phyloP scores from a whole-genome alignment of 108 stramenopile species.

The Skeletonema tropicum region DNA sequence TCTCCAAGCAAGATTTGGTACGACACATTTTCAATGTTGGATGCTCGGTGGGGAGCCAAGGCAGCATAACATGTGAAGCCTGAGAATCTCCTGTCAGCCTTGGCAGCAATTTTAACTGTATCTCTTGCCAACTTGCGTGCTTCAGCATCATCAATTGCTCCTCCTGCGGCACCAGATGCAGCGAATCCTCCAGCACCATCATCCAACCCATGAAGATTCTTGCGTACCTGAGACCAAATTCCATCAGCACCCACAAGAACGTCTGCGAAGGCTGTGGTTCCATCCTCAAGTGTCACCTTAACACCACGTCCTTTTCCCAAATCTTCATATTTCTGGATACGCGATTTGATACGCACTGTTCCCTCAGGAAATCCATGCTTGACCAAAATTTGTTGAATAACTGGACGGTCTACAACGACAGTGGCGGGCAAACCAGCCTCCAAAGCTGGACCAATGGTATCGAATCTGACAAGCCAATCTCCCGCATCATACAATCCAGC shows the following conservation, averaged over 20 bases:
- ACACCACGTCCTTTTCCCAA: constrained; percentile 76
- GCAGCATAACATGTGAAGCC: constrained; percentile 93
- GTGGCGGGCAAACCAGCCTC: constrained; percentile 92
- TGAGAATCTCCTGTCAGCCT: constrained; percentile 84
- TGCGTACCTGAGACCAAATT: constrained; percentile 91
- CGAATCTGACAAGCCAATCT: constrained; percentile 94
- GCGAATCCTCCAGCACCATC: constrained; percentile 88
- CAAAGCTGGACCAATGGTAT: constrained; percentile 92
- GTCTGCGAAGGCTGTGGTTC: constrained; percentile 89
- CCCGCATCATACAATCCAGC: constrained; percentile 83
- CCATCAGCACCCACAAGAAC: constrained; percentile 96
- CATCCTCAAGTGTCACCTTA: constrained; percentile 80
- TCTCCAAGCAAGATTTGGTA: constrained; percentile 91
- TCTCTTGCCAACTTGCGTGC: constrained; percentile 81
- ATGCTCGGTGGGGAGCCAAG: constrained; percentile 78
- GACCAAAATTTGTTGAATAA: constrained; percentile 95
- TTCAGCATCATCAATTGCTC: constrained; percentile 86
- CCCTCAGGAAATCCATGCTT: constrained; percentile 88
- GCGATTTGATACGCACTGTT: constrained; percentile 86
- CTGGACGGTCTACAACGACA: constrained; percentile 95
- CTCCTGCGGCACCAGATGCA: constrained; percentile 89
- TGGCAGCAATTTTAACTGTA: constrained; percentile 71
- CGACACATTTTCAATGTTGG: constrained; percentile 92
- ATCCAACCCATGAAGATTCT: constrained; percentile 80
- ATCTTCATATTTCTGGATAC: constrained; percentile 78